These are phyloP conservation scores for Ganoderma sp. DNA, from an alignment of 1,284 basidiomycete genomes.

Conservation along the genomic window DNA sequence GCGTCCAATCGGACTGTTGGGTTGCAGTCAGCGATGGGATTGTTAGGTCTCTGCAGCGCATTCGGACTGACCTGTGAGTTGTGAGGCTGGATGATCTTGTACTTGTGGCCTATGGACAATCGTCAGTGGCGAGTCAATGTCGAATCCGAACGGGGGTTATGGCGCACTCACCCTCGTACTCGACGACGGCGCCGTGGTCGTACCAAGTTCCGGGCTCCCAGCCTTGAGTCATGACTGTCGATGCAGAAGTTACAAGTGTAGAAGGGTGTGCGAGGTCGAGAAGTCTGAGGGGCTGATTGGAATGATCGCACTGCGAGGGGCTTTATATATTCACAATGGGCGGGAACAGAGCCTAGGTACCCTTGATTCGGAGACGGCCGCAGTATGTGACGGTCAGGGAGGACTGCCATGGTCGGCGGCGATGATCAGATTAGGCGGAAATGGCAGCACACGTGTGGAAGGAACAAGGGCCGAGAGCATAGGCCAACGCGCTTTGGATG, in stretches of 20 bases:
- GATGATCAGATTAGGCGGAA: conserved; percentile 29
- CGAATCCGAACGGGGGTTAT: background rate
- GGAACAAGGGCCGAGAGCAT: background rate
- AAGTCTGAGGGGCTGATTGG: background rate
- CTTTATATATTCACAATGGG: conserved; percentile 22
- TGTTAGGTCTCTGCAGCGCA: too few relatives aligned
- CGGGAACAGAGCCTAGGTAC: background rate
- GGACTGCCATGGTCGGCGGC: conserved; percentile 15
- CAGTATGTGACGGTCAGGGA: conserved; percentile 6
- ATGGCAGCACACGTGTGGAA: conserved; percentile 20
- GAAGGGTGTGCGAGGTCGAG: background rate
- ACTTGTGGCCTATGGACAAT: conserved; percentile 54
- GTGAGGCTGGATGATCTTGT: conserved; percentile 76
- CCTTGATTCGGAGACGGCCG: conserved; percentile 10
- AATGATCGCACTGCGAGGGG: background rate
- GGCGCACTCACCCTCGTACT: conserved; percentile 55
- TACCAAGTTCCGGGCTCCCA: conserved; percentile 75
- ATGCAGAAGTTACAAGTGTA: conserved; percentile 1
- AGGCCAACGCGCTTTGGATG: background rate
- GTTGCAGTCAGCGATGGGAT: background rate
- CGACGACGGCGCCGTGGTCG: conserved; percentile 58
- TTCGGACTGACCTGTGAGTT: conserved; percentile 57
- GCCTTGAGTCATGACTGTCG: conserved; percentile 44
- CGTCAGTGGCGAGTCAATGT: conserved; percentile 4
- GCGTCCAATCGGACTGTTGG: conserved; percentile 66